Conservation (phyloP, 2,329 filamentous ascomycete genomes). For the Graphiopsis chlorocephala region DNA sequence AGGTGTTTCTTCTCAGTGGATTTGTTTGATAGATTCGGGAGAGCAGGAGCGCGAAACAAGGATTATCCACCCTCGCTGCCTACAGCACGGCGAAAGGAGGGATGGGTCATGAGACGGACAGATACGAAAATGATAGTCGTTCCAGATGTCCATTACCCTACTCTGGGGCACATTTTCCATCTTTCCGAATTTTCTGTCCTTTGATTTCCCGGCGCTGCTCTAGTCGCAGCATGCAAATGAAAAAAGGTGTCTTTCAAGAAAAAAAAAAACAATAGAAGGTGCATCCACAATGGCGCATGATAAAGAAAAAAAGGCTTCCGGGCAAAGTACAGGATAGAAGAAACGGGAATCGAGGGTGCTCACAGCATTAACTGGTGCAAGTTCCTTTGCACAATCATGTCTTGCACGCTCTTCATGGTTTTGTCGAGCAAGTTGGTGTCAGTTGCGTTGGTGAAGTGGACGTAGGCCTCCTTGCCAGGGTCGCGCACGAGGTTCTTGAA, state of each 20-base stretch:
- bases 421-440: conserved; percentile 52
- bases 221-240: conserved; percentile 8
- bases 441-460: conserved; percentile 53
- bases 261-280: conserved; percentile 8
- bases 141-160: conserved; percentile 10
- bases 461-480: conserved; percentile 51
- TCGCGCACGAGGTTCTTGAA: conserved; percentile 51
- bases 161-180: background rate
- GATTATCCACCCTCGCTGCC: background rate
- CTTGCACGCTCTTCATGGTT: conserved; percentile 53
- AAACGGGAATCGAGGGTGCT: conserved; percentile 19
- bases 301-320: conserved; percentile 9
- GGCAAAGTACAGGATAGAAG: conserved; percentile 12
- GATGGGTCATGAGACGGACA: background rate
- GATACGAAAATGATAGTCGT: background rate
- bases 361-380: conserved; percentile 49
- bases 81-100: background rate
- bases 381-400: conserved; percentile 55
- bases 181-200: conserved; percentile 1
- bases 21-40: background rate
- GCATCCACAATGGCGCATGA: background rate
- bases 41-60: background rate
- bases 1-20: background rate
- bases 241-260: background rate
- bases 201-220: background rate